Conservation (phyloP, 164 flowering plant genomes). For the Chimonanthus salicifolius region DNA sequence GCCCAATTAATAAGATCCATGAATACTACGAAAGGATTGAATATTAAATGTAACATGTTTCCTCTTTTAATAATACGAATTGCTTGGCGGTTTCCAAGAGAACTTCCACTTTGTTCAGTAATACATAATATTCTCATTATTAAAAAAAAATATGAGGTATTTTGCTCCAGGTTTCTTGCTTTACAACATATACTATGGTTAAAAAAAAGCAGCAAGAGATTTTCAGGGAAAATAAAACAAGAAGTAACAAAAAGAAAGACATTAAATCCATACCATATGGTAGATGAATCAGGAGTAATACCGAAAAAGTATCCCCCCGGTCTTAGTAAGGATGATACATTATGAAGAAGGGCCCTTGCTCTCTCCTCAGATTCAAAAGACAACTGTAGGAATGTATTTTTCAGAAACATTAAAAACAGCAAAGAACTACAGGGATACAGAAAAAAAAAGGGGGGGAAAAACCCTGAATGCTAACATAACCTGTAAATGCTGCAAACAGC, state of each 20-base stretch:
- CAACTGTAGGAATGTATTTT: slow-evolving; percentile 36
- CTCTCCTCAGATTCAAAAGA: slow-evolving; percentile 88
- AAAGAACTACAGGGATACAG: not conserved
- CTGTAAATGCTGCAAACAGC: slow-evolving; percentile 94
- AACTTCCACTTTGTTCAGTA: too few relatives aligned
- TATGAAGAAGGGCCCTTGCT: slow-evolving; percentile 72
- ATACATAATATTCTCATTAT: too few relatives aligned
- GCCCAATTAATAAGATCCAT: too few relatives aligned
- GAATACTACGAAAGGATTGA: too few relatives aligned
- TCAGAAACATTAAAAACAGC: slow-evolving; percentile 1
- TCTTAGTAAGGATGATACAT: slow-evolving; percentile 76
- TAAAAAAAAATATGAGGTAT: not conserved
- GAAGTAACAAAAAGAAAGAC: not conserved
- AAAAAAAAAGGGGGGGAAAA: not conserved
- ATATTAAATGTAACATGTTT: too few relatives aligned
- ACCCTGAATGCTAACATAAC: slow-evolving; percentile 21
- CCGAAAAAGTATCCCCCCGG: slow-evolving; percentile 98
- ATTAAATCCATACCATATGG: slow-evolving; percentile 78
- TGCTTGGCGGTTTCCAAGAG: not conserved
- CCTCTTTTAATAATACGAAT: too few relatives aligned
- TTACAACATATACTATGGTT: too few relatives aligned
- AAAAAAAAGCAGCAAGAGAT: not conserved
- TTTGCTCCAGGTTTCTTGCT: too few relatives aligned
- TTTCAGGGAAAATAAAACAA: not conserved
- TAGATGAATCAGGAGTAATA: slow-evolving; percentile 97